phyloP scores from a whole-genome alignment of 1,284 basidiomycete species.

The Ustilago cynodontis region DNA sequence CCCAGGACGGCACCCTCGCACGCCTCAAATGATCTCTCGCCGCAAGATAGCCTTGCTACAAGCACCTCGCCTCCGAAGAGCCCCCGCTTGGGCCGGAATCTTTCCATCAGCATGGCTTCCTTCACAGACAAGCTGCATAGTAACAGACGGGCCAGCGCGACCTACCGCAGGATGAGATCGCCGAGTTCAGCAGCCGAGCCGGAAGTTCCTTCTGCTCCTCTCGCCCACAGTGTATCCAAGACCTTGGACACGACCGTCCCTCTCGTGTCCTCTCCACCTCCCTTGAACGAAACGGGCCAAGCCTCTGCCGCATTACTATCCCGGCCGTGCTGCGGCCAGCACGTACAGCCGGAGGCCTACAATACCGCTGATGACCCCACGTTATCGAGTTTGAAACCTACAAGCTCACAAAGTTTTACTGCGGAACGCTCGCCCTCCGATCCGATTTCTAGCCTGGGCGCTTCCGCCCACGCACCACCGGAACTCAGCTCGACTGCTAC shows the following conservation, averaged over 20 bases:
- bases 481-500: neutral
- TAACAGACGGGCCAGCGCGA: slow-evolving; percentile 41
- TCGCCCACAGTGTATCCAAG: slow-evolving; percentile 24
- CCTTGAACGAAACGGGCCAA: slow-evolving; percentile 5
- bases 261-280: slow-evolving; percentile 19
- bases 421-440: neutral
- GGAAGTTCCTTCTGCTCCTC: neutral
- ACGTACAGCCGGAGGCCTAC: neutral
- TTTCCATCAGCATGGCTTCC: slow-evolving; percentile 27
- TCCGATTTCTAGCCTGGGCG: neutral
- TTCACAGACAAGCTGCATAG: slow-evolving; percentile 35
- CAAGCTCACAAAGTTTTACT: neutral
- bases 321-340: neutral
- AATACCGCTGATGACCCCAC: neutral
- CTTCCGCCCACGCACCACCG: neutral
- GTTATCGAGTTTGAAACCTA: neutral
- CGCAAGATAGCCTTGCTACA: slow-evolving; percentile 7
- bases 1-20: slow-evolving; percentile 12
- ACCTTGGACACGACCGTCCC: slow-evolving; percentile 2
- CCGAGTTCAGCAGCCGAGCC: slow-evolving; percentile 17
- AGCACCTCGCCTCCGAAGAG: slow-evolving; percentile 25
- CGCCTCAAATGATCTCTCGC: slow-evolving; percentile 1
- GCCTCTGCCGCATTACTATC: neutral
- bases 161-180: slow-evolving; percentile 36
- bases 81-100: slow-evolving; percentile 18